Conservation (phyloP, 2,329 filamentous ascomycete genomes). For the Diaporthe amygdali region DNA sequence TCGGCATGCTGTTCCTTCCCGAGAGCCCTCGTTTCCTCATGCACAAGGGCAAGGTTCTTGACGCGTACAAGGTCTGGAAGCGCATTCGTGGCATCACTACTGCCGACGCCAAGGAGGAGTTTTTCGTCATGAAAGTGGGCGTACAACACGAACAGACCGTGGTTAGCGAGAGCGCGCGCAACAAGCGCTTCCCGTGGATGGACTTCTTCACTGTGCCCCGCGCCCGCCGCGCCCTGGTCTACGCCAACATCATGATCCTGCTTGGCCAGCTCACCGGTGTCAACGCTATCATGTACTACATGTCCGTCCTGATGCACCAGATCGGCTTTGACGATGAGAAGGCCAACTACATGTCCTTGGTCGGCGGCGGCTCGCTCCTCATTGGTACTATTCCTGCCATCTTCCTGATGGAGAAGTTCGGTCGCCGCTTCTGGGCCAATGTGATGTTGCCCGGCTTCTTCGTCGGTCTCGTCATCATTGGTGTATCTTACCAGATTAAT, state of each 20-base stretch:
- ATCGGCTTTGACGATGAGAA: conserved; percentile 69
- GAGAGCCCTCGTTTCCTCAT: conserved; percentile 73
- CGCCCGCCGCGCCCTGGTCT: conserved; percentile 68
- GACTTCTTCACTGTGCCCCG: conserved; percentile 76
- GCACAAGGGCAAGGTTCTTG: conserved; percentile 66
- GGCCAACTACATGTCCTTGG: conserved; percentile 76
- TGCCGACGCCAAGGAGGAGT: conserved; percentile 68
- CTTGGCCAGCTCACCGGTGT: conserved; percentile 75
- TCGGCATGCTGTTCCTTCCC: conserved; percentile 74
- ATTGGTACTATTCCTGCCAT: conserved; percentile 72
- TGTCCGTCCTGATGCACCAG: conserved; percentile 69
- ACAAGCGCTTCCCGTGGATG: conserved; percentile 69
- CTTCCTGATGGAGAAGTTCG: conserved; percentile 74
- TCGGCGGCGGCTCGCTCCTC: conserved; percentile 71
- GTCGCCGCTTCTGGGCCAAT: conserved; percentile 77
- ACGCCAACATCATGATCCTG: conserved; percentile 73
- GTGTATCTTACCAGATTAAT: conserved; percentile 64
- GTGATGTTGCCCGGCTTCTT: conserved; percentile 76
- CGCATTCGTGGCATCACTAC: conserved; percentile 67
- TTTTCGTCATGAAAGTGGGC: conserved; percentile 73
- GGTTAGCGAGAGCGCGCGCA: conserved; percentile 54
- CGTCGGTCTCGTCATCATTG: conserved; percentile 70
- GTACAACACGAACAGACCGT: conserved; percentile 62
- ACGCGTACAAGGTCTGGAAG: conserved; percentile 74
- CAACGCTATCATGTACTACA: conserved; percentile 76